Evolutionary conservation across 805 yeast genomes (phyloP), one percentile per base, ranked within the genome.

Genomic region (Cyberlindnera americana): DNA sequence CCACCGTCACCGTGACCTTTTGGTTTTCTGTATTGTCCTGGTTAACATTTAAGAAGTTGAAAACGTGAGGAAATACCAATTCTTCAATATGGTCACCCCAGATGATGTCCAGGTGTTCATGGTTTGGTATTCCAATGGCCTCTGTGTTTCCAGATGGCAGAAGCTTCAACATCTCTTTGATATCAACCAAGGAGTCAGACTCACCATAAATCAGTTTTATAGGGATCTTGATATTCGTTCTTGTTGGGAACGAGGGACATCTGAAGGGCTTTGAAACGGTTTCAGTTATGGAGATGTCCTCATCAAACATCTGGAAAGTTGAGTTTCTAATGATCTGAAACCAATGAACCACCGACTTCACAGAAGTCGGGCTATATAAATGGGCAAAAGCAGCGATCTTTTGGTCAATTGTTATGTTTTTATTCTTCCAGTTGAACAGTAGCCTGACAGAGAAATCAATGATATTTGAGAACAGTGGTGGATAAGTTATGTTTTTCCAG

Each of bases 331-430:
- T 85, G 38, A 91, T 90, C 62, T 88, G 96, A 54, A 88, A 87
- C 96, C 96, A 88, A 62, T 88, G 96, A n/a, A 89, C 97, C 32
- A 88, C 89, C 9, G 85, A 77, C 61, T 90, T 91, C 19, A 90
- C 98, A 2, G 90, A 79, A 0, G 98, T 88, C 17, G 95, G 83
- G 2, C 96, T 85, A 64, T 90, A 91, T 39, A 91, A 67, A 59
- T 93, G 97, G 14, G 87, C 78, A 61, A 87, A 91, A 13, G 86
- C 75, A n/a, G 85, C 72, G 34, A 78, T 64, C 57, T 90, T 91
- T 61, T 90, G 96, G 29, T 77, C 63, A 43, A 73, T 68, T 24
- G 78, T 65, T 48, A 93, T 91, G 61, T 91, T 87, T 5, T 47
- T 30, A 7, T 90, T 75, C 35, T 67, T 70, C 99, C 99, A 91